Conservation (phyloP, 2,329 filamentous ascomycete genomes). For the Fulvia fulva region DNA sequence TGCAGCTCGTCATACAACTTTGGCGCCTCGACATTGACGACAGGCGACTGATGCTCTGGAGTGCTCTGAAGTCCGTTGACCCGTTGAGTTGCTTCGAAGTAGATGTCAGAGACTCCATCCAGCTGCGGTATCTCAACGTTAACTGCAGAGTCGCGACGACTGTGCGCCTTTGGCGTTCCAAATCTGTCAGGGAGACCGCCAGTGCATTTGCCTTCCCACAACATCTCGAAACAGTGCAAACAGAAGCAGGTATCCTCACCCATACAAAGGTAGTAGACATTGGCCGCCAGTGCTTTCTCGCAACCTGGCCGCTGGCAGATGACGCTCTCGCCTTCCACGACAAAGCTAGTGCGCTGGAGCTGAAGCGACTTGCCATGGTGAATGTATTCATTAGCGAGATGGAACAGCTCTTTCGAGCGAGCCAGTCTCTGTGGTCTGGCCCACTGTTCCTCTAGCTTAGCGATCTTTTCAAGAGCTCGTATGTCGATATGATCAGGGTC, state of each 20-base stretch:
- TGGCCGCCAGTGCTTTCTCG: neutral
- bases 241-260: slow-evolving; percentile 12
- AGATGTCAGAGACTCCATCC: neutral
- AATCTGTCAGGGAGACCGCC: neutral
- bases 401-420: neutral
- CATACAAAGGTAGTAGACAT: neutral
- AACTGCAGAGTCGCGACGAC: slow-evolving; percentile 1
- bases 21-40: too few relatives aligned
- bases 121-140: neutral
- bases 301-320: slow-evolving; percentile 3
- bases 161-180: neutral
- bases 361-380: neutral
- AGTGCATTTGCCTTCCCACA: slow-evolving; percentile 17
- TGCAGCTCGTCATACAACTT: too few relatives aligned
- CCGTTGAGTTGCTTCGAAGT: too few relatives aligned
- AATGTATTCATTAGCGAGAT: neutral
- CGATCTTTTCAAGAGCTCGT: neutral
- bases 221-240: slow-evolving; percentile 18
- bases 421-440: neutral
- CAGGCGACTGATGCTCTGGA: too few relatives aligned
- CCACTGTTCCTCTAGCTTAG: neutral
- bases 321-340: slow-evolving; percentile 4
- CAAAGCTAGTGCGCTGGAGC: slow-evolving; percentile 8
- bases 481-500: slow-evolving; percentile 2
- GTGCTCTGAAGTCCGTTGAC: too few relatives aligned